Conservation (phyloP, 257 asterid genomes). For the Ilex asprella region DNA sequence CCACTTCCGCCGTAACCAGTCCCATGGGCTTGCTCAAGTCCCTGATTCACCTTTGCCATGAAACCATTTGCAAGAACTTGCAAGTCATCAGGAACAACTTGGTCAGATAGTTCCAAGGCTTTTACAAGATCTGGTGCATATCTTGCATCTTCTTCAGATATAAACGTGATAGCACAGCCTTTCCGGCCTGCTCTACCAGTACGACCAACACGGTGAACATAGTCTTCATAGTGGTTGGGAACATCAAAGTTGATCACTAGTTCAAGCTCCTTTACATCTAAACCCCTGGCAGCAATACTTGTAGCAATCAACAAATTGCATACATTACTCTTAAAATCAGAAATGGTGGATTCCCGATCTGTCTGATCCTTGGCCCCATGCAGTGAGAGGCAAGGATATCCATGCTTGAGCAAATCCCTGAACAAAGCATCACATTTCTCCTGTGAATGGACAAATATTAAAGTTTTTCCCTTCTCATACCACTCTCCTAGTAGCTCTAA, state of each 20-base stretch:
- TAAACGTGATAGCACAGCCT: conserved; percentile 80
- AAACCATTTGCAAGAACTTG: conserved; percentile 73
- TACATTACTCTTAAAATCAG: conserved; percentile 73
- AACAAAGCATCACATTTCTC: conserved; percentile 80
- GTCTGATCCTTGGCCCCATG: conserved; percentile 95
- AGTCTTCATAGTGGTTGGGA: conserved; percentile 90
- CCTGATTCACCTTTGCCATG: conserved; percentile 78
- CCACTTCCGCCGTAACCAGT: conserved; percentile 94
- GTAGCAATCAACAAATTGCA: conserved; percentile 80
- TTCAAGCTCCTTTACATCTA: conserved; percentile 90
- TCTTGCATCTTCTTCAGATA: conserved; percentile 77
- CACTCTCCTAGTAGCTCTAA: conserved; percentile 80
- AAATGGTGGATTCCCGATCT: conserved; percentile 79
- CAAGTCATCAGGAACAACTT: conserved; percentile 75
- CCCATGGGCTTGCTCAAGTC: conserved; percentile 81
- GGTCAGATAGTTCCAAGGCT: conserved; percentile 77
- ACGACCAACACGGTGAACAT: conserved; percentile 93
- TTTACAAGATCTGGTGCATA: conserved; percentile 81
- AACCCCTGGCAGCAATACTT: conserved; percentile 85
- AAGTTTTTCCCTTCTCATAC: conserved; percentile 79
- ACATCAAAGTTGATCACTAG: conserved; percentile 74
- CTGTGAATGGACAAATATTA: conserved; percentile 80
- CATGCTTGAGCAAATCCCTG: conserved; percentile 58
- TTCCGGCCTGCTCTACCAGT: conserved; percentile 91
- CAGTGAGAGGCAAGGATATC: conserved; percentile 85